Evolutionary conservation across 1,139 yeast genomes (phyloP), one percentile per base, ranked within the genome.

Genomic region (Geotrichum reessii): DNA sequence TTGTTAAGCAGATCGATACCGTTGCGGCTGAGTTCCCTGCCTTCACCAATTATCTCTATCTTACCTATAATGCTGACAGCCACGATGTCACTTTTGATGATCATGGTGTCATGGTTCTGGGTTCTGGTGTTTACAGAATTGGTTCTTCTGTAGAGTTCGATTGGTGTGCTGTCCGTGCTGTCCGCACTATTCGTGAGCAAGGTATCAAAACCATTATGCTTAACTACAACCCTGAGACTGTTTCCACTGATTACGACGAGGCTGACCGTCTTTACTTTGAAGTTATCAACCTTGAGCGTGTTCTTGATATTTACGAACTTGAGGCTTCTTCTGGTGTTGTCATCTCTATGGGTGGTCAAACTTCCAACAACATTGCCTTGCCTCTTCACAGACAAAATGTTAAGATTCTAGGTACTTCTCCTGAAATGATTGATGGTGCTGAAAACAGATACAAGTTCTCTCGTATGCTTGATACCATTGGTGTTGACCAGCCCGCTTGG

Each of bases 1-100:
- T 88, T 72, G 99, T 93, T 65, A 93, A 93, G 81, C 88, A 90
- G 76, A 93, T 93, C 70, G 99, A 93, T 74, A 93, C 99, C 56
- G 81, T 93, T 66, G 99, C 99, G 62, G 99, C 99, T 59, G 99
- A 93, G 75, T 93, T 93, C 84, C 99, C 99, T 55, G 99, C 99
- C 49, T 81, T 85, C 70, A 93, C 99, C 61, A 93, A 93, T 79
- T 93, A 93, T 75, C 81, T 93, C 68, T 93, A 93, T 82, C 89
- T 96, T 60, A 93, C 99, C 55, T 93, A 93, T 76, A 93, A 92
- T 71, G 99, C 97, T 58, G 82, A 90, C 57, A 80, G 83, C 56
- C 86, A 87, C 66, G 99, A 93, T 74, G 85, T 93, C 60, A 81
- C 78, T 49, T 93, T 93, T 71, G 82, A 88, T 69, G 98, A 92